phyloP scores from a whole-genome alignment of 225 moss, liverwort and hornwort species.

The Polytrichum commune region DNA sequence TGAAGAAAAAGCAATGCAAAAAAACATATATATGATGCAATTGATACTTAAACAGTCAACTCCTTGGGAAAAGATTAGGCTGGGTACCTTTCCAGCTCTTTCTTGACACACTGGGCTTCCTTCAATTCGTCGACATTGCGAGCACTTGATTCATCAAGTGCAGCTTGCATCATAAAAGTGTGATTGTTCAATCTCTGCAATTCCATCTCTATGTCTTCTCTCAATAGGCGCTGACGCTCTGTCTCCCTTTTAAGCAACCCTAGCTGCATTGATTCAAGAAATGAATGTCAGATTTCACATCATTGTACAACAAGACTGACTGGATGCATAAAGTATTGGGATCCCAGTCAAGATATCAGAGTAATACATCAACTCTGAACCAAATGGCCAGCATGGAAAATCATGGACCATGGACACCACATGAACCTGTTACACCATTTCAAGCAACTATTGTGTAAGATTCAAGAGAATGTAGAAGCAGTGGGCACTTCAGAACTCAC shows the following conservation, averaged over 20 bases:
- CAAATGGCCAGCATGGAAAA: no score
- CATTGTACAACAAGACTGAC: no score
- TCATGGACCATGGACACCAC: no score
- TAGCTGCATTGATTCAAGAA: conserved; percentile 41
- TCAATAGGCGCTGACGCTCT: conserved; percentile 66
- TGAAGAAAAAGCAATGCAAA: no score
- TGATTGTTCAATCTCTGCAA: conserved; percentile 57
- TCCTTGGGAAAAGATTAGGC: background rate
- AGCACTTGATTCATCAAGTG: conserved; percentile 50
- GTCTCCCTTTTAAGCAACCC: conserved; percentile 77
- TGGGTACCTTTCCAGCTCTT: conserved; percentile 67
- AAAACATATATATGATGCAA: no score
- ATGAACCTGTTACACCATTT: no score
- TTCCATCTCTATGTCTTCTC: conserved; percentile 81
- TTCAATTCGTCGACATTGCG: conserved; percentile 49
- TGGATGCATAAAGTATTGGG: no score
- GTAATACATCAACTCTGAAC: no score
- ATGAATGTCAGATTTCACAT: no score
- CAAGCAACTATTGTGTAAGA: background rate
- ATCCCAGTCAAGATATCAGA: no score
- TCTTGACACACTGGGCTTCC: conserved; percentile 45
- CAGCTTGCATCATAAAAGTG: conserved; percentile 59
- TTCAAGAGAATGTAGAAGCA: background rate
- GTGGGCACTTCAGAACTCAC: conserved; percentile 32
- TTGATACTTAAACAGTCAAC: background rate